A percentile compares a stretch with the other conserved stretches of the same genome.
phyloP scores from a whole-genome alignment of 2,329 filamentous ascomycete species.

The Zalaria obscura region DNA sequence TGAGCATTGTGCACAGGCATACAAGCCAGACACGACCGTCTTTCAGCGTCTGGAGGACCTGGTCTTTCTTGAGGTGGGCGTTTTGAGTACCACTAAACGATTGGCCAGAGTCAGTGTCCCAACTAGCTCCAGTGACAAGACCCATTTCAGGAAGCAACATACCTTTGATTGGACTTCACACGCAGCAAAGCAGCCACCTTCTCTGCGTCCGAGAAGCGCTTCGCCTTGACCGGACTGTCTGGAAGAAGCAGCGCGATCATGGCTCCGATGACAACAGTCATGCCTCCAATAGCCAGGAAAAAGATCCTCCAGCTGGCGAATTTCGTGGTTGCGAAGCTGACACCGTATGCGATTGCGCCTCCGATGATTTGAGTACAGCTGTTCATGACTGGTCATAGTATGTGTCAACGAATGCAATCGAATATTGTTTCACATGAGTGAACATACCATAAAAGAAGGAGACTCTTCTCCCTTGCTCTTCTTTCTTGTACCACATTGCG shows the following conservation, averaged over 20 bases:
- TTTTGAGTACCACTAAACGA: constrained; percentile 6
- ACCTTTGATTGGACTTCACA: constrained; percentile 5
- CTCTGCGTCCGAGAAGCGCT: constrained; percentile 19
- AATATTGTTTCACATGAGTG: no score
- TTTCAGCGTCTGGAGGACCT: constrained; percentile 8
- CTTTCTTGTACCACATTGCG: constrained; percentile 7
- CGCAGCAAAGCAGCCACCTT: constrained; percentile 13
- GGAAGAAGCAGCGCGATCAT: constrained; percentile 19
- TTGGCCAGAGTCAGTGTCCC: background rate
- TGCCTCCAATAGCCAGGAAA: constrained; percentile 27
- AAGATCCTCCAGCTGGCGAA: constrained; percentile 27
- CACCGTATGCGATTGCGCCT: constrained; percentile 25
- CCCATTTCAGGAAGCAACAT: no score
- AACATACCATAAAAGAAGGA: constrained; percentile 7
- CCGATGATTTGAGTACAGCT: constrained; percentile 15
- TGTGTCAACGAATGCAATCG: no score
- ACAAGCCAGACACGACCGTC: constrained; percentile 19
- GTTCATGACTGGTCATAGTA: constrained; percentile 1
- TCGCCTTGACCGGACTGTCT: constrained; percentile 21
- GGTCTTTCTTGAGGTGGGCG: constrained; percentile 6
- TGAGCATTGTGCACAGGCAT: constrained; percentile 18
- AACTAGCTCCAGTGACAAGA: no score
- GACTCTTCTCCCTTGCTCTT: constrained; percentile 14
- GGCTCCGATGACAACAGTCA: constrained; percentile 17
- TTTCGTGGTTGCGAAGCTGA: constrained; percentile 17